Base-by-base conservation (phyloP, 805 yeast species). In the Pichia rugopelliculosa region DNA sequence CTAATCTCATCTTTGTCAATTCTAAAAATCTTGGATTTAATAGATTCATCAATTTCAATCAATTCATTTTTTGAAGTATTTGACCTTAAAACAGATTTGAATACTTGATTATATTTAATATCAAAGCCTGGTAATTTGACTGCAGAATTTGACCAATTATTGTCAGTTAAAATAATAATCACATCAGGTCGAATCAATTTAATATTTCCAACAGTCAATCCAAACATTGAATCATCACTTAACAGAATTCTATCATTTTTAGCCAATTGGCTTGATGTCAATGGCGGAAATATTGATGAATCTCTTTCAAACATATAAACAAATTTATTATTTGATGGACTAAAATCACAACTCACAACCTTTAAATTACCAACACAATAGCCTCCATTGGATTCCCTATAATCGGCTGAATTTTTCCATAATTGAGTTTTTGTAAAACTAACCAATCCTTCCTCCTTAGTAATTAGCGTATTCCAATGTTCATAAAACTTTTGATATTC, bases 1-100 rank as follows among this genome's bases (percentile, higher is more conserved):
- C 78, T 82, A 66, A 81, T 75, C 41, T 82, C 89, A 64, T 89
- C 95, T 58, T 79, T 81, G 60, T 91, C 98, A 23, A 90, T 71
- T 47, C 98, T 70, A 54, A 77, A 88, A 23, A 48, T 64, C 15
- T 51, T 57, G 10, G 42, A 25, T 9, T 24, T 39, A 6, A 53
- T 39, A 6, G 13, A 17, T 11, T 39, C 21, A 15, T 21, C 34
- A 20, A 24, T 7, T 18, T 18, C 26, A n/a, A 30, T 30, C 8
- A 30, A n/a, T 15, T 18, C 34, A n/a, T 30, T 30, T n/a, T 30
- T n/a, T 30, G 34, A 30, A 4, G 15, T 25, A 8, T 27, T 36
- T 10, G 39, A 33, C 24, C 25, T 41, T 36, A 80, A 59, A 10
- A 76, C 79, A 36, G 83, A 71, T 54, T 68, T 70, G 54, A 76